Conservation (phyloP, 2,329 filamentous ascomycete species). For the Dactylellina sp. region DNA sequence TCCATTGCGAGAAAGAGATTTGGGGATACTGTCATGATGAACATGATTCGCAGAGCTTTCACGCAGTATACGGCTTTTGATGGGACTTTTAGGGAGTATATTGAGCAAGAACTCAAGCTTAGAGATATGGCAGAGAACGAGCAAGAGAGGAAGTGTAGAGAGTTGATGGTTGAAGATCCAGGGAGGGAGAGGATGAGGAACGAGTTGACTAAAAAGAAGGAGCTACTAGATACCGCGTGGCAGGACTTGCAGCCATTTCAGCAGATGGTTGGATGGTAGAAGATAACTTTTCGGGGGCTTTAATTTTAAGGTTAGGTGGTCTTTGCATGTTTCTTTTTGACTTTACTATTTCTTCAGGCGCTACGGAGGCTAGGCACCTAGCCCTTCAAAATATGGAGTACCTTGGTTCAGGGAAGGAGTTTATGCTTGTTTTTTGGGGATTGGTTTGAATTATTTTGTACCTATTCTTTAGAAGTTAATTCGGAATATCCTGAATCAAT, state of each 20-base stretch:
- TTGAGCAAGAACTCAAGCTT: slow-evolving; percentile 65
- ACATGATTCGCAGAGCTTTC: slow-evolving; percentile 54
- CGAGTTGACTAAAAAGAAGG: slow-evolving; percentile 54
- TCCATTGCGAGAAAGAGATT: slow-evolving; percentile 59
- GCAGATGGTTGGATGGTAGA: slow-evolving; percentile 6
- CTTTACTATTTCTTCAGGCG: no score
- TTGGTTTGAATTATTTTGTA: no score
- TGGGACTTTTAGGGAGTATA: slow-evolving; percentile 35
- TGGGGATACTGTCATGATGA: slow-evolving; percentile 60
- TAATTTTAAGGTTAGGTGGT: no score
- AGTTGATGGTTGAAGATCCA: slow-evolving; percentile 60
- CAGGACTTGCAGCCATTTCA: slow-evolving; percentile 57
- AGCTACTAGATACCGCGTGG: slow-evolving; percentile 58
- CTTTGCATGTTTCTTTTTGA: no score
- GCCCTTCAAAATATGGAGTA: no score
- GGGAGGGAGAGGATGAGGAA: slow-evolving; percentile 58
- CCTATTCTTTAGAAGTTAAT: no score
- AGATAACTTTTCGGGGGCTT: no score
- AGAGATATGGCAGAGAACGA: slow-evolving; percentile 63
- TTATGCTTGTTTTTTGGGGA: no score
- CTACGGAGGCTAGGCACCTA: no score
- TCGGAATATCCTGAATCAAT: no score
- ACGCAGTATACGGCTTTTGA: slow-evolving; percentile 38
- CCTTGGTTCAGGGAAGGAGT: no score
- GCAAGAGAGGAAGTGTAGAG: slow-evolving; percentile 57